phyloP scores from a whole-genome alignment of 495 filamentous ascomycete genomes.

The Penicillium desertorum region DNA sequence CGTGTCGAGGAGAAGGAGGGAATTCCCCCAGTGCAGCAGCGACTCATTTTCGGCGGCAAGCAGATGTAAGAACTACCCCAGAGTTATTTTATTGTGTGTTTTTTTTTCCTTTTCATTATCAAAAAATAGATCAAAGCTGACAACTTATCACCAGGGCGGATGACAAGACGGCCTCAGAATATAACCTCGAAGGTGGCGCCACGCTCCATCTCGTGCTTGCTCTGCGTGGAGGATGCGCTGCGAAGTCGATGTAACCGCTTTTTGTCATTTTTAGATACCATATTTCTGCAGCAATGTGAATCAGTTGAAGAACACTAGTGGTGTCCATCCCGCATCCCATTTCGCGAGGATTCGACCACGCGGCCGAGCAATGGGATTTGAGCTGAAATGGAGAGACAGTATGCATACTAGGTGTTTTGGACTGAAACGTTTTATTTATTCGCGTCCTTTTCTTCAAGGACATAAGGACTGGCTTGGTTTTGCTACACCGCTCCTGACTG shows the following conservation, averaged over 20 bases:
- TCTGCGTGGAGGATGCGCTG: conserved; percentile 67
- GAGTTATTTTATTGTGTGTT: not conserved
- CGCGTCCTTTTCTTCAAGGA: not conserved
- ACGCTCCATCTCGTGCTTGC: conserved; percentile 95
- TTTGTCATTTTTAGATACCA: conserved; percentile 28
- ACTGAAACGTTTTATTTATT: not conserved
- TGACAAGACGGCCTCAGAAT: conserved; percentile 82
- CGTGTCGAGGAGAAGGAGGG: conserved; percentile 98
- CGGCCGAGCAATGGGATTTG: not conserved
- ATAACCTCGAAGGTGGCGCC: conserved; percentile 85
- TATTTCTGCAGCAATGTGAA: conserved; percentile 23
- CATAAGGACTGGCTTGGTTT: not conserved
- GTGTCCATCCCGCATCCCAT: not conserved
- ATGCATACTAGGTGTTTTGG: conserved; percentile 7
- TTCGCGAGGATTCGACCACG: not conserved
- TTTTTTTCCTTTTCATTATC: not conserved
- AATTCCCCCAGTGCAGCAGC: conserved; percentile 95
- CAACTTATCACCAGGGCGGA: conserved; percentile 63
- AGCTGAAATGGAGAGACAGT: not conserved
- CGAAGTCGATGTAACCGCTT: conserved; percentile 17
- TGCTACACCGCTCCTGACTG: not conserved
- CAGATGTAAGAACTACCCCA: conserved; percentile 71
- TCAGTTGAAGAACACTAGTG: conserved; percentile 2
- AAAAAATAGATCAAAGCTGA: not conserved
- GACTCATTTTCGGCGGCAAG: conserved; percentile 93